A percentile compares a stretch with the other conserved stretches of the same genome.
Evolutionary conservation across 495 filamentous ascomycete species (phyloP).

Genomic region (Penicillium fimorum): DNA sequence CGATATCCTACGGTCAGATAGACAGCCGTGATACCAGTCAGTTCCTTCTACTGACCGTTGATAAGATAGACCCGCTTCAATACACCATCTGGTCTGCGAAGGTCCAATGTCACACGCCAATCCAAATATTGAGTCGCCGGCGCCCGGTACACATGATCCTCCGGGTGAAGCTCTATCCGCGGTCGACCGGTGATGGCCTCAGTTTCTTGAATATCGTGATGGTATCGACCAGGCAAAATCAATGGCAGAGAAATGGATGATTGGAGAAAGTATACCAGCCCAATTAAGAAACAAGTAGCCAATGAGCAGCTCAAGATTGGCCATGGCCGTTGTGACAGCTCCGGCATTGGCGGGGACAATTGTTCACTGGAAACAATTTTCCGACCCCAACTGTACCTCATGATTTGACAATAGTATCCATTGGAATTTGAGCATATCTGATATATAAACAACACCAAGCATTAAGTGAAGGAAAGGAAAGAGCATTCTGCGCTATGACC

Average conservation of each 20-base stretch:
- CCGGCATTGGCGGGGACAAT: neutral
- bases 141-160: constrained; percentile 38
- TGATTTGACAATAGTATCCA: neutral
- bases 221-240: constrained; percentile 1
- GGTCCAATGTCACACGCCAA: constrained; percentile 34
- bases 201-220: neutral
- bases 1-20: constrained; percentile 2
- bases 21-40: neutral
- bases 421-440: neutral
- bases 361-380: neutral
- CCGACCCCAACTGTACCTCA: neutral
- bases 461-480: neutral
- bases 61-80: constrained; percentile 39
- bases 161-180: constrained; percentile 36
- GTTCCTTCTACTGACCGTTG: constrained; percentile 27
- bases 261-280: constrained; percentile 18
- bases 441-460: neutral
- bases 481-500: neutral
- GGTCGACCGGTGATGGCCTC: constrained; percentile 16
- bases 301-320: constrained; percentile 16
- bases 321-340: constrained; percentile 4
- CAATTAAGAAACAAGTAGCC: constrained; percentile 15
- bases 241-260: constrained; percentile 3
- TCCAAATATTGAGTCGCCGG: constrained; percentile 32
- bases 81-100: constrained; percentile 44